Conservation (phyloP, 139 green algal species). For the Bryopsis sp. region DNA sequence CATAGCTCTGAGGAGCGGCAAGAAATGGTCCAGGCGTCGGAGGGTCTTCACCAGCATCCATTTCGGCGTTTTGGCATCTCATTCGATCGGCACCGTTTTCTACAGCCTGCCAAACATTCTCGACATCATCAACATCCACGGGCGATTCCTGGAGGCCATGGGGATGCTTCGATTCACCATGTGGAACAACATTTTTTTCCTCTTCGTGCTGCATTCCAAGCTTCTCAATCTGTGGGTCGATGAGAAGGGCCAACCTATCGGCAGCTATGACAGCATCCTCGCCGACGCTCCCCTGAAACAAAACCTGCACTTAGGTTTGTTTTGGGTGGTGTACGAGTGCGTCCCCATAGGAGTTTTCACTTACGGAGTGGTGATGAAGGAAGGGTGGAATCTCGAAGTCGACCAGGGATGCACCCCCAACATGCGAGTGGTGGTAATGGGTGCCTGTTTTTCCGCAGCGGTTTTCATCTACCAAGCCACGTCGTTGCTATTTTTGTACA, state of each 20-base stretch:
- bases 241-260: neutral
- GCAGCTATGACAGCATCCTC: neutral
- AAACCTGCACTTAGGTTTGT: neutral
- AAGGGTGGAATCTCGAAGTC: too few relatives aligned
- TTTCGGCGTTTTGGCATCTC: too few relatives aligned
- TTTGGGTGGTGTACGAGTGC: neutral
- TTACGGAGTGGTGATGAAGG: too few relatives aligned
- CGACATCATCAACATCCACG: slow-evolving; percentile 23
- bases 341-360: too few relatives aligned
- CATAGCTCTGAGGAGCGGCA: too few relatives aligned
- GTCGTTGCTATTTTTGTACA: neutral
- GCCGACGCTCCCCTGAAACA: neutral
- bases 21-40: too few relatives aligned
- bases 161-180: slow-evolving; percentile 22
- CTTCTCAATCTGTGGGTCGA: neutral
- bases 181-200: slow-evolving; percentile 28
- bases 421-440: neutral
- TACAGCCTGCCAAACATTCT: slow-evolving; percentile 26
- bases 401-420: neutral
- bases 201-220: slow-evolving; percentile 22
- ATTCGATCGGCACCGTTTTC: slow-evolving; percentile 28
- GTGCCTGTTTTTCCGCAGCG: neutral
- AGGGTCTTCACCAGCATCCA: too few relatives aligned
- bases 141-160: too few relatives aligned
- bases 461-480: neutral